Evolutionary conservation across 352 stramenopile genomes (phyloP), one percentile per base, ranked within the genome.

Genomic region (Phytophthora uliginosa): DNA sequence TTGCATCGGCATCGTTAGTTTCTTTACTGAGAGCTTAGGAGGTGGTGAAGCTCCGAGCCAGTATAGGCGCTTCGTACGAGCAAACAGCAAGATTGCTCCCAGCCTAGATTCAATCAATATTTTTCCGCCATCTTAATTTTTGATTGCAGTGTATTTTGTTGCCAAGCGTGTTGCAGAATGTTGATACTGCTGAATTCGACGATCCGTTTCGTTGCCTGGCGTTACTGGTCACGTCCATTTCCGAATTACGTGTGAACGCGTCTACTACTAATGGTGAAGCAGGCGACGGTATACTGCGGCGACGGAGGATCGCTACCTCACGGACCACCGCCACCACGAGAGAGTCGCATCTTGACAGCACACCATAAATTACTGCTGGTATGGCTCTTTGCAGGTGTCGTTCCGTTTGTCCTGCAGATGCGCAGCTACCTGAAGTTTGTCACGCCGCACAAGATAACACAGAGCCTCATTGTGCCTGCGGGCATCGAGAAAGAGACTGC

Each of bases 361-460:
- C 58, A 34, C 1, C 63, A 28, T 5, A 75, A 57, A n/a, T 31
- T 73, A 1, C 9, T 77, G 28, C 4, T 67, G 9, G 45, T 56
- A 6, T 77, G 70, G 64, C 2, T 77, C 3, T 31, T 48, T 28
- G 59, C 60, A 3, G 64, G 60, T 22, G 51, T 76, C 13, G 22
- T 48, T 6, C 69, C 69, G 12, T 76, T 72, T 10, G 13, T 62
- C 17, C 51, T 76, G 7, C 70, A 77, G 28, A 20, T 59, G 24
- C 63, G 59, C 7, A 70, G 64, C 24, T 77, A 66, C 42, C 4
- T 63, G n/a, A 71, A 77, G 31, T 69, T 71, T n/a, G 55, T 51
- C 7, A 70, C 70, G 15, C 66, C 66, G 10, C 66, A 75, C 66
- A 75, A 75, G 36, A 75, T 75, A 17, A 63, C 56, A 9, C 59